These are phyloP conservation scores for Yueomyces sp. DNA, from an alignment of 1,139 yeast species.

Conservation along the genomic window DNA sequence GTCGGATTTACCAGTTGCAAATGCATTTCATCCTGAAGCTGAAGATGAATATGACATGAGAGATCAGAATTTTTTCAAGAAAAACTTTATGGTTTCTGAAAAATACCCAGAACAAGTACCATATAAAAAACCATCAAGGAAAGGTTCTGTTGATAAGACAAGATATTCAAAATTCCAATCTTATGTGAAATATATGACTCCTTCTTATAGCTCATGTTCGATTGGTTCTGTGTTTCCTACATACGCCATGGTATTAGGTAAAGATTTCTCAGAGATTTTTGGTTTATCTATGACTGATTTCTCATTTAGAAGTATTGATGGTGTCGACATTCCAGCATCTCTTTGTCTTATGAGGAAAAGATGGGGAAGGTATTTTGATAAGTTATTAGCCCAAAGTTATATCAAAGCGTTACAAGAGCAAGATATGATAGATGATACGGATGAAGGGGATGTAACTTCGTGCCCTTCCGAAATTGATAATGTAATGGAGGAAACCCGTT, in stretches of 20 bases:
- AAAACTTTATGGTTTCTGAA: background rate
- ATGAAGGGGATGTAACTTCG: background rate
- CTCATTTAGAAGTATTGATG: slow-evolving; percentile 55
- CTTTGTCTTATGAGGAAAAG: slow-evolving; percentile 47
- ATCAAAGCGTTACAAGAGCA: slow-evolving; percentile 26
- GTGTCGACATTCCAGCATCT: slow-evolving; percentile 56
- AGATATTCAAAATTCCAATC: slow-evolving; percentile 37
- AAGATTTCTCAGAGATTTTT: slow-evolving; percentile 57
- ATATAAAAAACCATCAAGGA: background rate
- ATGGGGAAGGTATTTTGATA: slow-evolving; percentile 64
- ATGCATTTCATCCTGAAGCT: slow-evolving; percentile 14
- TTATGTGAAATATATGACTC: slow-evolving; percentile 68
- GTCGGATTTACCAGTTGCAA: slow-evolving; percentile 54
- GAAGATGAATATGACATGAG: background rate
- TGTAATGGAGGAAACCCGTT: background rate
- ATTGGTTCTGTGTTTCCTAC: slow-evolving; percentile 61
- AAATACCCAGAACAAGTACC: background rate
- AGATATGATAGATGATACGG: slow-evolving; percentile 4
- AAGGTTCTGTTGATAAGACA: background rate
- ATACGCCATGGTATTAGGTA: slow-evolving; percentile 63
- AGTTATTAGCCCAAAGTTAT: slow-evolving; percentile 48
- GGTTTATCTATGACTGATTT: slow-evolving; percentile 56
- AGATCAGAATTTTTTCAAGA: background rate
- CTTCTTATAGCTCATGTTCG: slow-evolving; percentile 51
- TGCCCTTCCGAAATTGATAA: too few relatives aligned